Evolutionary conservation across 1,139 yeast species (phyloP).

Genomic region (Meyerozyma athensensis): DNA sequence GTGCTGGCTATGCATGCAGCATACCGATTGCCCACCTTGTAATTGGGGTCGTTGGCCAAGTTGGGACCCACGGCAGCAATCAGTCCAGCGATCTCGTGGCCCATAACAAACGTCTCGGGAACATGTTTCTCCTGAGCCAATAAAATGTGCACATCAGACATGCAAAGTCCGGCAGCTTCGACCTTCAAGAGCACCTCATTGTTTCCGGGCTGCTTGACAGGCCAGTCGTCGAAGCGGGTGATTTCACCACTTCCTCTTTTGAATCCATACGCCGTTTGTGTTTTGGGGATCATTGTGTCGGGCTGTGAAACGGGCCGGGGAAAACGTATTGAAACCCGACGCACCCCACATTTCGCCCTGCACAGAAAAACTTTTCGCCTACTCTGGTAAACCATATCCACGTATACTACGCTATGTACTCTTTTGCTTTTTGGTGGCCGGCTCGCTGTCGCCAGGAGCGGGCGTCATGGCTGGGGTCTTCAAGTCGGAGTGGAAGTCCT

Average conservation of each 20-base stretch:
- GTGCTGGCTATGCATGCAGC: slow-evolving; percentile 33
- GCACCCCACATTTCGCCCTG: no score
- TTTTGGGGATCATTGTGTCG: slow-evolving; percentile 10
- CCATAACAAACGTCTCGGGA: slow-evolving; percentile 41
- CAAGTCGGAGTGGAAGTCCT: slow-evolving; percentile 38
- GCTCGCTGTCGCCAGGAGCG: slow-evolving; percentile 23
- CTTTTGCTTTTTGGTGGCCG: slow-evolving; percentile 35
- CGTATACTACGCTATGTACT: slow-evolving; percentile 20
- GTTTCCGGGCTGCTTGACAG: slow-evolving; percentile 34
- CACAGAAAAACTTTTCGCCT: no score
- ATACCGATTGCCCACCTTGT: slow-evolving; percentile 32
- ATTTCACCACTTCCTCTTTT: slow-evolving; percentile 14
- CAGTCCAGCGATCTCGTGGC: slow-evolving; percentile 55
- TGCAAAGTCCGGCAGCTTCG: slow-evolving; percentile 51
- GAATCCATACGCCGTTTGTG: slow-evolving; percentile 19
- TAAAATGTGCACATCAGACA: slow-evolving; percentile 46
- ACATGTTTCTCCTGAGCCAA: slow-evolving; percentile 19
- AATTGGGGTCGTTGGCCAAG: slow-evolving; percentile 21
- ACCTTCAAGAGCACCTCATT: slow-evolving; percentile 41
- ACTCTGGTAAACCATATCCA: no score
- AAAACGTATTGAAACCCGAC: no score
- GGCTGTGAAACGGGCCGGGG: background rate
- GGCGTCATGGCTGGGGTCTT: slow-evolving; percentile 22
- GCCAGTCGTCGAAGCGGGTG: slow-evolving; percentile 19
- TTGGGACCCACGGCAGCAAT: slow-evolving; percentile 37